Evolutionary conservation across 495 filamentous ascomycete genomes (phyloP).

Genomic region (Bathelium albidoporum): DNA sequence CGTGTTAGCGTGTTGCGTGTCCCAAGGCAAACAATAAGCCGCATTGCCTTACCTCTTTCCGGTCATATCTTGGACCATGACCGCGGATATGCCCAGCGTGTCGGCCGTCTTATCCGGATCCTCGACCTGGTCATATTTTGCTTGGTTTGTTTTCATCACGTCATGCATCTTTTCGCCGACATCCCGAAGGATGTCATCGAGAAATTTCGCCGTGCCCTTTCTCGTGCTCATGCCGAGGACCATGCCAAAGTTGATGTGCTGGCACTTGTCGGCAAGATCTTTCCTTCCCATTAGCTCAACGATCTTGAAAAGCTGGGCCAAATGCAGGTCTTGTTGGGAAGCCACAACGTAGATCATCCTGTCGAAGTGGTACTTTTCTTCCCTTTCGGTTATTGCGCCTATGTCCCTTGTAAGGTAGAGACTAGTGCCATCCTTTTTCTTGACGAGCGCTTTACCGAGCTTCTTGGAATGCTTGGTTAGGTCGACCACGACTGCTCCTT

Average conservation of each 20-base stretch:
- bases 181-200: slow-evolving; percentile 56
- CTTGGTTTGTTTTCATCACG: slow-evolving; percentile 54
- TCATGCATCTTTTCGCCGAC: slow-evolving; percentile 63
- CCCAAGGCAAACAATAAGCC: not conserved
- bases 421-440: slow-evolving; percentile 58
- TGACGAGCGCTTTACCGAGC: slow-evolving; percentile 57
- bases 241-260: slow-evolving; percentile 68
- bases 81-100: slow-evolving; percentile 52
- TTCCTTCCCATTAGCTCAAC: slow-evolving; percentile 57
- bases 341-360: slow-evolving; percentile 71
- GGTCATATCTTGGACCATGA: slow-evolving; percentile 65
- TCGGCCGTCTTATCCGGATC: slow-evolving; percentile 46
- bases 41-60: slow-evolving; percentile 48
- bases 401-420: slow-evolving; percentile 67
- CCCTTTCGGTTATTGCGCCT: slow-evolving; percentile 53
- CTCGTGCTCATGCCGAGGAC: slow-evolving; percentile 60
- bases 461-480: slow-evolving; percentile 67
- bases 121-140: slow-evolving; percentile 54
- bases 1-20: slow-evolving; percentile 14
- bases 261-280: slow-evolving; percentile 49
- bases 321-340: slow-evolving; percentile 60
- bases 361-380: slow-evolving; percentile 55
- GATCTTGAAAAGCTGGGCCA: slow-evolving; percentile 63
- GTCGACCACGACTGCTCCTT: slow-evolving; percentile 84
- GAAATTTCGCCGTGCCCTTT: slow-evolving; percentile 59